Percentiles rank a stretch among this genome's conserved stretches.
Evolutionary conservation across 1,284 basidiomycete genomes (phyloP).

Genomic region (Trametes hirsuta): DNA sequence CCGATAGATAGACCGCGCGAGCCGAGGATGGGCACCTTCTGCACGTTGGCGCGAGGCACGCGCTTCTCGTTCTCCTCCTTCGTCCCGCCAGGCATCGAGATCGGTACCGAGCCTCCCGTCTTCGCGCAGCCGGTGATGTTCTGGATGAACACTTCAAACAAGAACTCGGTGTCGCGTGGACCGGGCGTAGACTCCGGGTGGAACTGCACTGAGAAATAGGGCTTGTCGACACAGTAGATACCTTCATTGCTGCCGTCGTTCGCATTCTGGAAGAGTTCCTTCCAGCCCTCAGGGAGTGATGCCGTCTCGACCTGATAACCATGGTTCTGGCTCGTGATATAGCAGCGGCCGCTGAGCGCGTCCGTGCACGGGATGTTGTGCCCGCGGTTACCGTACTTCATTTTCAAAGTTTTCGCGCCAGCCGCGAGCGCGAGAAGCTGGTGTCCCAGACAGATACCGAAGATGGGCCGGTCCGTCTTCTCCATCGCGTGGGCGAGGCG

Average conservation of each 20-base stretch:
- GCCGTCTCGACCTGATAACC: slow-evolving; percentile 93
- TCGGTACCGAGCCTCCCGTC: slow-evolving; percentile 72
- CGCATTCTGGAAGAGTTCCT: slow-evolving; percentile 94
- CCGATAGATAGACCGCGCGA: slow-evolving; percentile 99
- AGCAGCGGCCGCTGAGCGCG: slow-evolving; percentile 92
- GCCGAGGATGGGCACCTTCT: slow-evolving; percentile 95
- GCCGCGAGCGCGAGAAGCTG: slow-evolving; percentile 96
- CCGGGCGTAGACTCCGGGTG: slow-evolving; percentile 99
- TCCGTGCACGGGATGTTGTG: slow-evolving; percentile 99
- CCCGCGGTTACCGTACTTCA: slow-evolving; percentile 99
- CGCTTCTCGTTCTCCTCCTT: slow-evolving; percentile 83
- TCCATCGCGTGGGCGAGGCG: slow-evolving; percentile 77
- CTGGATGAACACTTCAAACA: slow-evolving; percentile 97
- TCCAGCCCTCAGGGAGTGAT: slow-evolving; percentile 87
- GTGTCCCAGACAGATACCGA: slow-evolving; percentile 99
- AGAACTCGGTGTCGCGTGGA: slow-evolving; percentile 97
- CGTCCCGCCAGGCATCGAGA: slow-evolving; percentile 87
- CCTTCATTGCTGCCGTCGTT: slow-evolving; percentile 99
- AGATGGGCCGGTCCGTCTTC: slow-evolving; percentile 83
- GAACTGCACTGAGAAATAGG: slow-evolving; percentile 99
- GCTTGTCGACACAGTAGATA: slow-evolving; percentile 89
- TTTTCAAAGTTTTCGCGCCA: slow-evolving; percentile 94
- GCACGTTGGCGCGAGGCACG: slow-evolving; percentile 78
- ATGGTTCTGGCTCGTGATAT: slow-evolving; percentile 99
- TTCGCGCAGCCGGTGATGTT: slow-evolving; percentile 79